A percentile compares a stretch with the other conserved stretches of the same genome.
phyloP scores from a whole-genome alignment of 2,329 filamentous ascomycete genomes.

The Zasmidium cellare region DNA sequence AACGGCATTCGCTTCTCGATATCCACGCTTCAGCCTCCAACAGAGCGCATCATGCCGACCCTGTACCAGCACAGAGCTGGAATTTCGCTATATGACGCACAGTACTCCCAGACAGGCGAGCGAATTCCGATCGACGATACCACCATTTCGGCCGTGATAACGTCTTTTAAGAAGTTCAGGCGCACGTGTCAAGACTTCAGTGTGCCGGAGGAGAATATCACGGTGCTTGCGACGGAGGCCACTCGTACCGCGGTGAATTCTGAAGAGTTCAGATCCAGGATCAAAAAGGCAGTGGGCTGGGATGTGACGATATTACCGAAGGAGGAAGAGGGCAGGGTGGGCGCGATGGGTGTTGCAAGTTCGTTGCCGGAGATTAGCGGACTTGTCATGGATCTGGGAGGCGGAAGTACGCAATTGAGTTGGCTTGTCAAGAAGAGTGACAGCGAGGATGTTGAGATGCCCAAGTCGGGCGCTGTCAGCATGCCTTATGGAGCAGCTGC shows the following conservation, averaged over 20 bases:
- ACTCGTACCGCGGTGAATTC: conserved; percentile 79
- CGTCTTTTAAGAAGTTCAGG: conserved; percentile 69
- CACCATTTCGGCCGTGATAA: conserved; percentile 66
- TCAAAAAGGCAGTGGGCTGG: conserved; percentile 65
- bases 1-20: conserved; percentile 95
- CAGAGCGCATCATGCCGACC: conserved; percentile 71
- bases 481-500: conserved; percentile 72
- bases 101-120: conserved; percentile 46
- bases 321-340: conserved; percentile 77
- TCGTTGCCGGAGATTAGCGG: conserved; percentile 70
- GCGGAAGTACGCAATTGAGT: conserved; percentile 68
- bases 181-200: conserved; percentile 68
- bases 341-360: conserved; percentile 79
- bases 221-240: conserved; percentile 83
- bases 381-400: conserved; percentile 83
- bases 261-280: conserved; percentile 64
- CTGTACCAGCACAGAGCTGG: conserved; percentile 75
- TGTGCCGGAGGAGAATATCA: conserved; percentile 66
- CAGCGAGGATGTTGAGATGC: conserved; percentile 52
- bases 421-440: conserved; percentile 57
- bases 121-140: conserved; percentile 55
- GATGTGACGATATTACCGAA: conserved; percentile 72
- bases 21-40: conserved; percentile 71
- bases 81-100: conserved; percentile 85
- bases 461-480: conserved; percentile 59